Evolutionary conservation across 1,284 basidiomycete genomes (phyloP).

Genomic region (Irpex rosettiformis): DNA sequence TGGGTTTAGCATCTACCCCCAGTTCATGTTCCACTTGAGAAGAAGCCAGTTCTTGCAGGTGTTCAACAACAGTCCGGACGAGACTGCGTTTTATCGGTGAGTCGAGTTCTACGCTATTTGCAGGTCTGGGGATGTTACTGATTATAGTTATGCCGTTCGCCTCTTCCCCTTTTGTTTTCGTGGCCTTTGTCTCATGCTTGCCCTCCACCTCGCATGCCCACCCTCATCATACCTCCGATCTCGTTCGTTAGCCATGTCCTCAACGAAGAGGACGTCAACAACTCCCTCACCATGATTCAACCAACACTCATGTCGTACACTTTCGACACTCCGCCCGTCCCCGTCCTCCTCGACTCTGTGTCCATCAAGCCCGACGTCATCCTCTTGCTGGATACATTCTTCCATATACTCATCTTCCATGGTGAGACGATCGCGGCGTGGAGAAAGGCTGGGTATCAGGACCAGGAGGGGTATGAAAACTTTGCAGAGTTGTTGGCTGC

Average conservation of each 20-base stretch:
- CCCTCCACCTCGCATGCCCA: neutral
- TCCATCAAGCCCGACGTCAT: conserved; percentile 98
- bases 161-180: too few species aligned
- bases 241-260: conserved; percentile 61
- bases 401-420: conserved; percentile 99
- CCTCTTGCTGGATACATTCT: conserved; percentile 98
- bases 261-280: conserved; percentile 98
- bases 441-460: conserved; percentile 99
- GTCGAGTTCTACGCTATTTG: conserved; percentile 22
- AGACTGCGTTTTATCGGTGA: conserved; percentile 96
- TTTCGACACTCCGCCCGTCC: conserved; percentile 87
- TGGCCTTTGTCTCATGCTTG: neutral
- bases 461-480: conserved; percentile 98
- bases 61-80: conserved; percentile 99
- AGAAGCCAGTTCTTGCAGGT: conserved; percentile 99
- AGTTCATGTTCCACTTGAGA: conserved; percentile 99
- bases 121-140: too few species aligned
- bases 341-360: conserved; percentile 94
- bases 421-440: conserved; percentile 97
- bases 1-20: conserved; percentile 99
- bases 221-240: too few species aligned
- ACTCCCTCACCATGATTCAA: conserved; percentile 99
- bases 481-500: conserved; percentile 92
- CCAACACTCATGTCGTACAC: conserved; percentile 99
- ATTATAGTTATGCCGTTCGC: too few species aligned